These are phyloP conservation scores for Phyllosticta citrichinensis DNA, from an alignment of 2,329 filamentous ascomycete genomes.

Conservation along the genomic window DNA sequence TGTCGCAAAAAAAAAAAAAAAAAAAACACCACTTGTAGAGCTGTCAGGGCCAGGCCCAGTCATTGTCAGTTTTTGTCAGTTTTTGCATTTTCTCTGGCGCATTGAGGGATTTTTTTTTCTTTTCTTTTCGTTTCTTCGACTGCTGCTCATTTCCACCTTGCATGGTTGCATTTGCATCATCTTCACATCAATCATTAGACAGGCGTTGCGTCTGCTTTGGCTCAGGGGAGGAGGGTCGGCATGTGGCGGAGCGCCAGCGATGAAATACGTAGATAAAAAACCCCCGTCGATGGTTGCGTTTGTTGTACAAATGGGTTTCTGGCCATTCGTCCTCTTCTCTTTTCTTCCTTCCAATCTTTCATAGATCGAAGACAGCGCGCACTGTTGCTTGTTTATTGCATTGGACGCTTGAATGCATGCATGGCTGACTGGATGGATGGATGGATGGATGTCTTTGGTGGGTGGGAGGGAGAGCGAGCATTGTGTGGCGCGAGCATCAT, in stretches of 20 bases:
- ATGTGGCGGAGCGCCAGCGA: slow-evolving; percentile 4
- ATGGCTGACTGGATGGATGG: neutral
- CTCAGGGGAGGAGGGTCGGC: neutral
- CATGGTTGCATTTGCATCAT: neutral
- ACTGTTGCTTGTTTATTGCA: neutral
- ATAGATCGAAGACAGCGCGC: neutral
- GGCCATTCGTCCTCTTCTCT: neutral
- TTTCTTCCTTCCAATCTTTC: too few relatives aligned
- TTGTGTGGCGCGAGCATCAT: slow-evolving; percentile 1
- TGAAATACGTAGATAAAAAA: slow-evolving; percentile 5
- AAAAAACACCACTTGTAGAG: slow-evolving; percentile 8
- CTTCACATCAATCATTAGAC: slow-evolving; percentile 2
- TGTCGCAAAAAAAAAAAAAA: slow-evolving; percentile 21
- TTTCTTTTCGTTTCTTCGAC: neutral
- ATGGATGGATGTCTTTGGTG: neutral
- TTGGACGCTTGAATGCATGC: neutral
- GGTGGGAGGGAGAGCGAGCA: neutral
- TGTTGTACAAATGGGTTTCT: slow-evolving; percentile 1
- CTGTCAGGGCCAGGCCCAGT: slow-evolving; percentile 1
- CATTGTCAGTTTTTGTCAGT: neutral
- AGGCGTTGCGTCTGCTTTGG: neutral
- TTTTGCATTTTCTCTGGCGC: slow-evolving; percentile 8
- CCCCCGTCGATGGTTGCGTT: neutral
- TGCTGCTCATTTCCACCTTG: neutral
- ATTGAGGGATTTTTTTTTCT: neutral